These are phyloP conservation scores for Emericellopsis cladophorae DNA, from an alignment of 2,329 filamentous ascomycete genomes.

Conservation along the genomic window DNA sequence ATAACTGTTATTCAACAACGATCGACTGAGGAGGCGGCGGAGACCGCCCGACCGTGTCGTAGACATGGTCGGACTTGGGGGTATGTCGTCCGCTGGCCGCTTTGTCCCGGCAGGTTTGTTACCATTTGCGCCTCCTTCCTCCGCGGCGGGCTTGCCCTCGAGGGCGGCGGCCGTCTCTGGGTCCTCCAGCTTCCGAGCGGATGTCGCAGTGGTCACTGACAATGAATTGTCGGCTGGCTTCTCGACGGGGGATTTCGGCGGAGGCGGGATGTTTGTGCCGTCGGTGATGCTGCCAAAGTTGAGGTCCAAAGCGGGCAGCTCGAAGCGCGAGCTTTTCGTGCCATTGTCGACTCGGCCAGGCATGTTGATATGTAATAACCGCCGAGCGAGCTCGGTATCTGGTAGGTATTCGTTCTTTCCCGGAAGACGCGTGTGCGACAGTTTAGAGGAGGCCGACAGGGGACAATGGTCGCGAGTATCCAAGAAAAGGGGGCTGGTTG, in stretches of 20 bases:
- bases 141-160: neutral
- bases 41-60: constrained; percentile 38
- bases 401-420: too few relatives aligned
- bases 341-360: constrained; percentile 16
- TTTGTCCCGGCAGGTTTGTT: constrained; percentile 29
- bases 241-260: constrained; percentile 38
- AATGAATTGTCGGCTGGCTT: constrained; percentile 23
- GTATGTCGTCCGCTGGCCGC: constrained; percentile 34
- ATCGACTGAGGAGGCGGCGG: constrained; percentile 43
- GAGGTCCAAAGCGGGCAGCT: constrained; percentile 45
- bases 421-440: too few relatives aligned
- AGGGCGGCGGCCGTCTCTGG: constrained; percentile 3
- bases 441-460: too few relatives aligned
- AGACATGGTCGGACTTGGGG: constrained; percentile 38
- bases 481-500: too few relatives aligned
- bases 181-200: constrained; percentile 11
- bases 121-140: constrained; percentile 23
- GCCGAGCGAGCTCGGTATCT: too few relatives aligned
- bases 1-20: constrained; percentile 39
- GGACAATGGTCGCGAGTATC: too few relatives aligned
- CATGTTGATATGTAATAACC: constrained; percentile 8
- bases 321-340: constrained; percentile 27
- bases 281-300: constrained; percentile 47
- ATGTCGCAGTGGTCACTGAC: constrained; percentile 5
- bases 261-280: constrained; percentile 47